Conservation (phyloP, 768 basidiomycete genomes). For the Amanita subjunquillea region DNA sequence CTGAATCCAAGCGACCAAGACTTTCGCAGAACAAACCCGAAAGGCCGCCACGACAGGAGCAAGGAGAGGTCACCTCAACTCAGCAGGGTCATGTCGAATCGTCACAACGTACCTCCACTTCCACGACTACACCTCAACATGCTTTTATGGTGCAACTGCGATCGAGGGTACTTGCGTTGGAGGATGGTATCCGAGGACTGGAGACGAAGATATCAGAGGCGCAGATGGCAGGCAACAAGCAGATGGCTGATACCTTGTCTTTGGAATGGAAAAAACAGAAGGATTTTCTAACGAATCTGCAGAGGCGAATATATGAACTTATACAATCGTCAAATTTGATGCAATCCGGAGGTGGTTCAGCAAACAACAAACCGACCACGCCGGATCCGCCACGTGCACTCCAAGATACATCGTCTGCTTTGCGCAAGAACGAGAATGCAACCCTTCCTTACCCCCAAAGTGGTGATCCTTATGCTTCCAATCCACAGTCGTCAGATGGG, state of each 20-base stretch:
- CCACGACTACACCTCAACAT: conserved; percentile 12
- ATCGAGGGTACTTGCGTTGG: conserved; percentile 8
- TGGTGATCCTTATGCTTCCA: conserved; percentile 5
- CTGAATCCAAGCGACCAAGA: conserved; percentile 38
- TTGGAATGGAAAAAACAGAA: conserved; percentile 10
- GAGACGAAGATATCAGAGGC: conserved; percentile 10
- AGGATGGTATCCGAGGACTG: conserved; percentile 9
- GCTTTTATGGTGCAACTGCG: conserved; percentile 3
- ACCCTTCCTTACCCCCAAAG: neutral
- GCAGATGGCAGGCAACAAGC: conserved; percentile 10
- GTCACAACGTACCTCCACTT: conserved; percentile 11
- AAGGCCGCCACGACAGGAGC: conserved; percentile 10
- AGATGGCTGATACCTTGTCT: conserved; percentile 8
- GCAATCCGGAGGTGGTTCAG: neutral
- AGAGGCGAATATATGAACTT: neutral
- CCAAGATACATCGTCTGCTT: neutral
- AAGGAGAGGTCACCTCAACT: conserved; percentile 9
- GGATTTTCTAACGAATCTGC: conserved; percentile 6
- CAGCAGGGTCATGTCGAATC: conserved; percentile 11
- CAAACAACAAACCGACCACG: neutral
- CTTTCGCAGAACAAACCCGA: conserved; percentile 16
- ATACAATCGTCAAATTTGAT: neutral
- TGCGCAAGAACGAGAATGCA: neutral
- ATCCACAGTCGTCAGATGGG: neutral
- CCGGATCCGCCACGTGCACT: neutral